Percentiles rank a stretch among this genome's conserved stretches.
These are phyloP conservation scores for Caryocar brasiliense DNA, from an alignment of 441 rosid species.

Conservation along the genomic window DNA sequence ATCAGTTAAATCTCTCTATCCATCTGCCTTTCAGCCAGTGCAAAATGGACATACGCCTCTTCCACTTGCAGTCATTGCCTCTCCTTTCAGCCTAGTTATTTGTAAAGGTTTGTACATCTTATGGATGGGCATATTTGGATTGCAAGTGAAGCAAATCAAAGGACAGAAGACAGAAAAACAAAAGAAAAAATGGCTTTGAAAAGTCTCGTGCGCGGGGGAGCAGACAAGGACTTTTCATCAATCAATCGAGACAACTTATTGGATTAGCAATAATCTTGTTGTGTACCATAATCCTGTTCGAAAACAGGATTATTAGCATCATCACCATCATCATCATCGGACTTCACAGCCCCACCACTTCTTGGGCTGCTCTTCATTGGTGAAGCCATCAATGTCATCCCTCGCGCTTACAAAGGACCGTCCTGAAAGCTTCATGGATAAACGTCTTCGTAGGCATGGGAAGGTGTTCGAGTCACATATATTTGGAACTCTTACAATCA, in stretches of 20 bases:
- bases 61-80: no score
- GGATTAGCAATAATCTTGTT: conserved; percentile 20
- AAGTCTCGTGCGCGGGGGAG: conserved; percentile 22
- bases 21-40: conserved; percentile 24
- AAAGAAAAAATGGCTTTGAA: no score
- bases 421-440: conserved; percentile 84
- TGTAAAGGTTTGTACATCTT: no score
- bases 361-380: conserved; percentile 89
- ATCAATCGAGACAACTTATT: conserved; percentile 36
- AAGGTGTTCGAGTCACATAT: conserved; percentile 94
- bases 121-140: no score
- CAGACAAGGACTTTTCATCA: conserved; percentile 4
- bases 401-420: conserved; percentile 74
- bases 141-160: no score
- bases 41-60: conserved; percentile 17
- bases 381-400: conserved; percentile 77
- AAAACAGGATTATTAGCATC: conserved; percentile 18
- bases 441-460: conserved; percentile 77
- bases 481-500: conserved; percentile 75
- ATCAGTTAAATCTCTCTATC: conserved; percentile 16
- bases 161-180: no score
- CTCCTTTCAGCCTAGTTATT: no score
- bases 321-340: conserved; percentile 14
- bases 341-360: conserved; percentile 21
- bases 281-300: conserved; percentile 25